Percentiles rank a stretch among this genome's conserved stretches.
Evolutionary conservation across 2,329 filamentous ascomycete species (phyloP).

Genomic region (Botrytis fragariae): DNA sequence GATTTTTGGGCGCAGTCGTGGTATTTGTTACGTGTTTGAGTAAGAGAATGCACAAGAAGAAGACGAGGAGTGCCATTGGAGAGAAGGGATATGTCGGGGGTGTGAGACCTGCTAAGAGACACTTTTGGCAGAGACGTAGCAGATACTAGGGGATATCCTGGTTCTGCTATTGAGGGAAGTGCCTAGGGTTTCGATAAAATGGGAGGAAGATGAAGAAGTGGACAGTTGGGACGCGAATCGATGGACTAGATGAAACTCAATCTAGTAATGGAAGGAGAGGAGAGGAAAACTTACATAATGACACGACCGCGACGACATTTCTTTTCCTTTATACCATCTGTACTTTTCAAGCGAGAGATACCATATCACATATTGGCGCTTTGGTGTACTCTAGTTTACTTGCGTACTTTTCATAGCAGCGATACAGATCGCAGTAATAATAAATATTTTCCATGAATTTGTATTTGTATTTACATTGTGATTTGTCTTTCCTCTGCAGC

Average conservation of each 20-base stretch:
- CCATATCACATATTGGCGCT: not conserved
- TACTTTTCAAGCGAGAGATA: constrained; percentile 3
- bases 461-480: not conserved
- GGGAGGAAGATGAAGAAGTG: not conserved
- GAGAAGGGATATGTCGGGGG: constrained; percentile 28
- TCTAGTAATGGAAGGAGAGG: not conserved
- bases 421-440: not conserved
- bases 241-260: not conserved
- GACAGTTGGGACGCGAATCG: not conserved
- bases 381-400: not conserved
- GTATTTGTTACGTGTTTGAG: constrained; percentile 61
- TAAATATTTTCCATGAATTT: not conserved
- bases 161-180: not conserved
- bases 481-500: not conserved
- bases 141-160: constrained; percentile 17
- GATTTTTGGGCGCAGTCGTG: constrained; percentile 54
- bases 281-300: not conserved
- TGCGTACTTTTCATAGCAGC: not conserved
- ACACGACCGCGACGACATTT: constrained; percentile 1
- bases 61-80: constrained; percentile 12
- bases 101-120: constrained; percentile 19
- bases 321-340: not conserved
- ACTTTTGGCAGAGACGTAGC: constrained; percentile 28
- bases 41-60: constrained; percentile 39
- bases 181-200: not conserved